phyloP scores from a whole-genome alignment of 805 yeast species.

The Ogataea nitratoaversa region DNA sequence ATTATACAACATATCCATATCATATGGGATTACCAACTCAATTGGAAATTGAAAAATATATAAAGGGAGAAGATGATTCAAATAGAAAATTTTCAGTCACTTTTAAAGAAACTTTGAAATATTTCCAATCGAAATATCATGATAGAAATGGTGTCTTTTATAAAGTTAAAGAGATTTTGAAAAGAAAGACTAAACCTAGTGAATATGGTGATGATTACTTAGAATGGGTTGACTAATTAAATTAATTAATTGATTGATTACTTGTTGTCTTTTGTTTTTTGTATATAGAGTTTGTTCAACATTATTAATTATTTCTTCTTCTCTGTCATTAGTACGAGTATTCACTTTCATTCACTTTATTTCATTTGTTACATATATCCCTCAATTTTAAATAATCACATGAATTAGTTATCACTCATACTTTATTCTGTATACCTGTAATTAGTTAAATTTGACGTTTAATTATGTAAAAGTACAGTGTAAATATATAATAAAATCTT shows the following conservation, averaged over 20 bases:
- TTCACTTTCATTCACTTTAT: no score
- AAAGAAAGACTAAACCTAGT: conserved; percentile 49
- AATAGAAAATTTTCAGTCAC: conserved; percentile 66
- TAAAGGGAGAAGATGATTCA: conserved; percentile 67
- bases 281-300: conserved; percentile 7
- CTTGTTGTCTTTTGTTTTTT: no score
- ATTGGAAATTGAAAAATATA: conserved; percentile 55
- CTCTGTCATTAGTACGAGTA: no score
- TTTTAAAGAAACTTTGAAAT: conserved; percentile 58
- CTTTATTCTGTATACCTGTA: no score
- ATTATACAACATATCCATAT: conserved; percentile 47
- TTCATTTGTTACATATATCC: no score
- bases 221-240: conserved; percentile 42
- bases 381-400: no score
- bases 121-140: conserved; percentile 49
- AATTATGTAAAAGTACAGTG: no score
- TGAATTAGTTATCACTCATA: no score
- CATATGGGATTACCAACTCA: conserved; percentile 77
- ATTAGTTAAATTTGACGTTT: no score
- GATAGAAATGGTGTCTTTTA: conserved; percentile 57
- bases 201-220: conserved; percentile 37
- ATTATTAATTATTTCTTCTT: no score
- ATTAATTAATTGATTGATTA: no score
- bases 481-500: no score
- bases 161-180: conserved; percentile 58